Percentiles rank a stretch among this genome's conserved stretches.
Evolutionary conservation across 2,329 filamentous ascomycete genomes (phyloP).

Genomic region (Diaporthe eres): DNA sequence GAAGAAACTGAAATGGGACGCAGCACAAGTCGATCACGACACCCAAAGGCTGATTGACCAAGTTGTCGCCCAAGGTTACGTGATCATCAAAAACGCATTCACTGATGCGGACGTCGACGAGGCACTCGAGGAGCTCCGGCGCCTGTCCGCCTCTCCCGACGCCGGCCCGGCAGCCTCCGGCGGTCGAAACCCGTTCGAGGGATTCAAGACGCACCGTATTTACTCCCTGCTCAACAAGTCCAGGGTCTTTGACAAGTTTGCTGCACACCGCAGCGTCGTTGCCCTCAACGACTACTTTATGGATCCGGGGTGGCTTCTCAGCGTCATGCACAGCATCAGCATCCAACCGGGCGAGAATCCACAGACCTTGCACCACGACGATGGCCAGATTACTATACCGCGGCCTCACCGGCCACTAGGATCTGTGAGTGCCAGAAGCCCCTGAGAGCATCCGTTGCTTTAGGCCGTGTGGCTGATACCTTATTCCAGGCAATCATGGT

Average conservation of each 20-base stretch:
- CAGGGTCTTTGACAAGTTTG: conserved; percentile 55
- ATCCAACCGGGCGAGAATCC: conserved; percentile 55
- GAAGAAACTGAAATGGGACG: conserved; percentile 18
- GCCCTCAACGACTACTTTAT: conserved; percentile 57
- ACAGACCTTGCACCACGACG: conserved; percentile 55
- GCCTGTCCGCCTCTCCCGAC: conserved; percentile 45
- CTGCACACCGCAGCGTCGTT: conserved; percentile 51
- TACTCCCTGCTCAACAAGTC: conserved; percentile 57
- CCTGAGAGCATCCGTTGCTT: background rate
- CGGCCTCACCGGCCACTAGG: conserved; percentile 52
- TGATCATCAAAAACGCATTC: conserved; percentile 6
- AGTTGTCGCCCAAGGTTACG: background rate
- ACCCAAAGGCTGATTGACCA: conserved; percentile 3
- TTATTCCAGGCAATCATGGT: conserved; percentile 45
- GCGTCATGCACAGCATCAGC: conserved; percentile 54
- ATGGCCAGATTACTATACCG: conserved; percentile 50
- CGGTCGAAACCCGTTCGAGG: conserved; percentile 56
- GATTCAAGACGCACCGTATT: conserved; percentile 53
- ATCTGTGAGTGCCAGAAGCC: conserved; percentile 42
- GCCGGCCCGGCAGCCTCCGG: conserved; percentile 40
- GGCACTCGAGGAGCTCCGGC: conserved; percentile 50
- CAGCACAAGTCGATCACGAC: background rate
- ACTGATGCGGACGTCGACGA: conserved; percentile 47
- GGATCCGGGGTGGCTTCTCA: conserved; percentile 53
- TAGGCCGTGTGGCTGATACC: background rate